Percentiles rank a stretch among this genome's conserved stretches.
Conservation (phyloP, 768 basidiomycete species). For the Psilocybe tampanensis region DNA sequence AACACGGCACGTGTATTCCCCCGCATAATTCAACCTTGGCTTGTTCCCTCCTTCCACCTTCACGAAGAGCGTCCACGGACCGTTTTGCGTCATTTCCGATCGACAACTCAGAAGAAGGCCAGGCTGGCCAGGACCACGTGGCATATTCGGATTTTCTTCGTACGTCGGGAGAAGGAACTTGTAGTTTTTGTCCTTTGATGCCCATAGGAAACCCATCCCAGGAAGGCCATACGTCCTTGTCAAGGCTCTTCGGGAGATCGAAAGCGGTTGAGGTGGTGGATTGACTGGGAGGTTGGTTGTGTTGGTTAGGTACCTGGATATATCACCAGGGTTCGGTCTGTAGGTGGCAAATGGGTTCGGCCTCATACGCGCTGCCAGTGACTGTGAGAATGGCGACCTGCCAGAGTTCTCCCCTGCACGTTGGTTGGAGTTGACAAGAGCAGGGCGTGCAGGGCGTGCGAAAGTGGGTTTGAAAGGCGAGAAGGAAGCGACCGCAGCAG, state of each 20-base stretch:
- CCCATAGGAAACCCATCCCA: conserved; percentile 19
- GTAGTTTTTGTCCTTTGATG: conserved; percentile 8
- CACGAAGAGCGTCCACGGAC: conserved; percentile 15
- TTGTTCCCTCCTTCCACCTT: conserved; percentile 1
- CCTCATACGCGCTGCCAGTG: too few species aligned
- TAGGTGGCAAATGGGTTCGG: too few species aligned
- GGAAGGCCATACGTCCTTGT: conserved; percentile 12
- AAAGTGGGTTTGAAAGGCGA: too few species aligned
- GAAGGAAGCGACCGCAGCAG: too few species aligned
- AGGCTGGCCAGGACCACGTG: conserved; percentile 11
- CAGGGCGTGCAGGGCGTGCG: too few species aligned
- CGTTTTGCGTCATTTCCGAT: conserved; percentile 13
- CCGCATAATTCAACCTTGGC: conserved; percentile 12
- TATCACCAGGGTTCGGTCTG: neutral
- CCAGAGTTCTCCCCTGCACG: too few species aligned
- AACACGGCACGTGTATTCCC: conserved; percentile 18
- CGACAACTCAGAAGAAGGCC: conserved; percentile 17
- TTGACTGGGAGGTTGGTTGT: neutral
- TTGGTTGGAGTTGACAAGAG: too few species aligned
- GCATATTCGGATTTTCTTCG: conserved; percentile 15
- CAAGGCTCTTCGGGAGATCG: conserved; percentile 14
- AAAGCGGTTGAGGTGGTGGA: conserved; percentile 1
- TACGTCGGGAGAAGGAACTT: conserved; percentile 13
- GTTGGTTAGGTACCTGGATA: conserved; percentile 5
- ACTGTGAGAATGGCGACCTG: too few species aligned